Conservation (phyloP, 352 stramenopile species). For the Globisporangium barbulae region DNA sequence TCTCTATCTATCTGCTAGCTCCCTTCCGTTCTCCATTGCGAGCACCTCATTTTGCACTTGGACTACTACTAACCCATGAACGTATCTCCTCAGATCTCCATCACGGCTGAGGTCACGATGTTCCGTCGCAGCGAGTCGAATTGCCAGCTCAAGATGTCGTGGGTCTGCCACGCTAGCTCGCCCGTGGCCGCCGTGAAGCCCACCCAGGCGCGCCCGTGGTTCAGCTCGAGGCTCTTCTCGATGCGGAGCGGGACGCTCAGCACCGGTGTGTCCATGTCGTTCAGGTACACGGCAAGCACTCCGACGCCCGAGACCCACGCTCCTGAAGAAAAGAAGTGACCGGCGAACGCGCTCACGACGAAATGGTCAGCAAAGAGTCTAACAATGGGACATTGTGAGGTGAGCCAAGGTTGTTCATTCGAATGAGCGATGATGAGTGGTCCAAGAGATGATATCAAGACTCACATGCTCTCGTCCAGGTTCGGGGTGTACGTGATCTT, state of each 20-base stretch:
- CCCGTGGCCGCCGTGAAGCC: conserved; percentile 92
- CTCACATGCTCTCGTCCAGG: conserved; percentile 60
- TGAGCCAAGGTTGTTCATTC: neutral
- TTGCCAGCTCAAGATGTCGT: conserved; percentile 85
- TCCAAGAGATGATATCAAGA: neutral
- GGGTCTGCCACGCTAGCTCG: conserved; percentile 76
- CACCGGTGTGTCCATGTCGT: conserved; percentile 76
- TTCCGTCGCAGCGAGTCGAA: conserved; percentile 61
- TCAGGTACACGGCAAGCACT: conserved; percentile 82
- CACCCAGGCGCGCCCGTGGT: conserved; percentile 84
- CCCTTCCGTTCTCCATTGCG: neutral
- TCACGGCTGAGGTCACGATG: conserved; percentile 18
- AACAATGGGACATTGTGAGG: neutral
- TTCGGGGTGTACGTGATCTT: conserved; percentile 76
- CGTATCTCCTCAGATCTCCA: conserved; percentile 2
- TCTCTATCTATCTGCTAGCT: neutral
- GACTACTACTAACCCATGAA: neutral
- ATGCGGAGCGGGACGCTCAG: conserved; percentile 87
- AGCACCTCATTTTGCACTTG: neutral
- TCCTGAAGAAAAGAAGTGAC: conserved; percentile 65
- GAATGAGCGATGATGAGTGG: neutral
- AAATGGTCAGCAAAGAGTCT: conserved; percentile 66
- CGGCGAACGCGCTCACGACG: conserved; percentile 44
- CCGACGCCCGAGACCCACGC: conserved; percentile 65
- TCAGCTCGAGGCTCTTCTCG: conserved; percentile 71